A percentile compares a stretch with the other conserved stretches of the same genome.
phyloP scores from a whole-genome alignment of 192 early-diverging fungal genomes.

The Coemansia sp. region DNA sequence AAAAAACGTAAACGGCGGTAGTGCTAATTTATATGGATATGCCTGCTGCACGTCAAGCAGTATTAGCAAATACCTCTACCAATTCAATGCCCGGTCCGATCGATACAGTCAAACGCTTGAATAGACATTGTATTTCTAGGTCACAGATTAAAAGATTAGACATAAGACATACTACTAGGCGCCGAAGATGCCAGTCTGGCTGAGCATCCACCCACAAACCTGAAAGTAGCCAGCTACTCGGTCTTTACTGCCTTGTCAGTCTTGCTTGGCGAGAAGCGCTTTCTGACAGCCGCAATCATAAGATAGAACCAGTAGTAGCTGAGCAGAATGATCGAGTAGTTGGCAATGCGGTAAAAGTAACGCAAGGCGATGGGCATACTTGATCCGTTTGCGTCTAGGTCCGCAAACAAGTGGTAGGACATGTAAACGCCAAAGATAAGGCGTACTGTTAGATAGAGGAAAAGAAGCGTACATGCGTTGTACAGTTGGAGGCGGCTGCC shows the following conservation, averaged over 20 bases:
- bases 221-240: slow-evolving; percentile 2
- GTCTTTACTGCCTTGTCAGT: slow-evolving; percentile 13
- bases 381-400: slow-evolving; percentile 36
- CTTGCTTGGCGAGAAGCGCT: slow-evolving; percentile 31
- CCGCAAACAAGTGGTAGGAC: slow-evolving; percentile 60
- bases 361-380: slow-evolving; percentile 29
- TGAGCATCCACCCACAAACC: background rate
- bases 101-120: background rate
- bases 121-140: background rate
- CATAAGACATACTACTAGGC: background rate
- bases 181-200: background rate
- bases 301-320: slow-evolving; percentile 58
- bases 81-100: background rate
- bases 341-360: slow-evolving; percentile 51
- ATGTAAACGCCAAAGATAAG: slow-evolving; percentile 76
- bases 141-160: background rate
- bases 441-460: slow-evolving; percentile 72
- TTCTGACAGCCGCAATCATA: slow-evolving; percentile 43
- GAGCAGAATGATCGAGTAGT: slow-evolving; percentile 32
- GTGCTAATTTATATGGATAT: background rate
- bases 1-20: background rate
- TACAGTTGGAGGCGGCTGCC: slow-evolving; percentile 75
- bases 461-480: slow-evolving; percentile 80
- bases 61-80: background rate
- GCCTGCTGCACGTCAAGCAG: background rate